Percentiles rank a stretch among this genome's conserved stretches.
phyloP scores from a whole-genome alignment of 108 stramenopile species.

The Fistulifera pelliculosa region DNA sequence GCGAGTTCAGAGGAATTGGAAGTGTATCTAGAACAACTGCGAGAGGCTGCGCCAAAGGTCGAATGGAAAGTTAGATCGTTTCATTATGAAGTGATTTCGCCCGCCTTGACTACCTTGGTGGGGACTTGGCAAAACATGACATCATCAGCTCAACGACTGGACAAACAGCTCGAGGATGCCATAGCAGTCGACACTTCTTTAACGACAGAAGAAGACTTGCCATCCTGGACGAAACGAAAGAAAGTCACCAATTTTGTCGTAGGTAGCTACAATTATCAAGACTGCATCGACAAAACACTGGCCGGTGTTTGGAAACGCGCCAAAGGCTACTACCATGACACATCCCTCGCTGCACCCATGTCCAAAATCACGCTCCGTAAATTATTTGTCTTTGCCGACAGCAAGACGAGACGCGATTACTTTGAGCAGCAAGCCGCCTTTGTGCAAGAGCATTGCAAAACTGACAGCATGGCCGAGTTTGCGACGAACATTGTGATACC shows the following conservation, averaged over 20 bases:
- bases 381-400: conserved; percentile 54
- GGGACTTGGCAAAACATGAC: not conserved
- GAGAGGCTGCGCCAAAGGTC: conserved; percentile 41
- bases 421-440: conserved; percentile 80
- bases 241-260: conserved; percentile 59
- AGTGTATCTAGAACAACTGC: conserved; percentile 46
- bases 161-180: no score
- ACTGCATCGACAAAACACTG: conserved; percentile 50
- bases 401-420: conserved; percentile 62
- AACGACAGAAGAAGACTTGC: not conserved
- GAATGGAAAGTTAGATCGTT: conserved; percentile 76
- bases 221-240: conserved; percentile 23
- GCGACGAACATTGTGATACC: conserved; percentile 63
- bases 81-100: conserved; percentile 47
- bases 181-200: not conserved
- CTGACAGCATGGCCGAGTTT: conserved; percentile 75
- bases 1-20: conserved; percentile 51
- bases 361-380: conserved; percentile 64
- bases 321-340: conserved; percentile 11
- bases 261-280: conserved; percentile 35
- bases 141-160: not conserved
- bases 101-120: no score
- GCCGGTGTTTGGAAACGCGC: conserved; percentile 78
- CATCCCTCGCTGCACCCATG: conserved; percentile 46
- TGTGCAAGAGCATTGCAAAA: conserved; percentile 56